A percentile compares a stretch with the other conserved stretches of the same genome.
Conservation (phyloP, 2,329 filamentous ascomycete species). For the Elsinoe batatas region DNA sequence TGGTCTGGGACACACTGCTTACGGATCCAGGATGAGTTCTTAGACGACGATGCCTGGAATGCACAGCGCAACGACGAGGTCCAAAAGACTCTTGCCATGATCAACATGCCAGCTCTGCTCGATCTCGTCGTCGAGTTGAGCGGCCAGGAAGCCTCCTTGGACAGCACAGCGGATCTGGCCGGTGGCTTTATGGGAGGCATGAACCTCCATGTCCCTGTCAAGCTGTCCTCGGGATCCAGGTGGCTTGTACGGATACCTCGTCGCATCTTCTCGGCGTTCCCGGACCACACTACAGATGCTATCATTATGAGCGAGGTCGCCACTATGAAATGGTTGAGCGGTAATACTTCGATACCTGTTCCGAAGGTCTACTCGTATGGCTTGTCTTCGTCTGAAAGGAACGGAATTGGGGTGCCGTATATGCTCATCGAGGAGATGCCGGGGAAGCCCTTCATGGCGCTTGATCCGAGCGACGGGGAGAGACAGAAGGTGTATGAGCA, state of each 20-base stretch:
- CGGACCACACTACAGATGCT: neutral
- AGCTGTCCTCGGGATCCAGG: neutral
- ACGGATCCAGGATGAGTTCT: neutral
- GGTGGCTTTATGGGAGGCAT: neutral
- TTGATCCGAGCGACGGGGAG: neutral
- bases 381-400: neutral
- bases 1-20: neutral
- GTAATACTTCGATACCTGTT: neutral
- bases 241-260: neutral
- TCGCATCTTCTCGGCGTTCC: neutral
- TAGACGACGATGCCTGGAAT: neutral
- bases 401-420: neutral
- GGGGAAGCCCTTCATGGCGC: neutral
- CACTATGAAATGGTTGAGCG: neutral
- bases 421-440: neutral
- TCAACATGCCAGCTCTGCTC: neutral
- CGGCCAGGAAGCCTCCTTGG: neutral
- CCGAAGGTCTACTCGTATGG: neutral
- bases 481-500: neutral
- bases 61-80: neutral
- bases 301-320: neutral
- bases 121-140: neutral
- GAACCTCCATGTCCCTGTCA: neutral
- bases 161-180: neutral
- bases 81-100: neutral